phyloP scores from a whole-genome alignment of 768 basidiomycete species.

The Boletus fagicola region DNA sequence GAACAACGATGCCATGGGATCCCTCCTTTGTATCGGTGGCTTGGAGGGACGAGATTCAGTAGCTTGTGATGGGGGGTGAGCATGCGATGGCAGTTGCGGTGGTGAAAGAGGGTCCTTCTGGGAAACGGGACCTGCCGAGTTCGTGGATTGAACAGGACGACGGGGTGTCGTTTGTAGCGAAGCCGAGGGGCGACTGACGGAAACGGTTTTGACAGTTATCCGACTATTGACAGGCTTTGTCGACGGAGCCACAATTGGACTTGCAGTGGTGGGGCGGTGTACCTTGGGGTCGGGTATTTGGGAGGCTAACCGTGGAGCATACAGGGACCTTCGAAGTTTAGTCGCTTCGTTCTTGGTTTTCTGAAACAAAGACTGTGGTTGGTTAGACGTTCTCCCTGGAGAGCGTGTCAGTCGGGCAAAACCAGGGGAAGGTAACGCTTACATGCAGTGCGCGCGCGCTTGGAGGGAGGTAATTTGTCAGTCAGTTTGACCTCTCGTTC shows the following conservation, averaged over 20 bases:
- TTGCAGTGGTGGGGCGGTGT: conserved; percentile 36
- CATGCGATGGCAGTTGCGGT: conserved; percentile 10
- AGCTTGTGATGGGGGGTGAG: conserved; percentile 17
- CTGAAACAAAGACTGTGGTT: conserved; percentile 72
- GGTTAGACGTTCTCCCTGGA: conserved; percentile 39
- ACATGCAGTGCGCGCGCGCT: conserved; percentile 62
- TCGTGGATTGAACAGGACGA: conserved; percentile 37
- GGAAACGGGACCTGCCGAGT: conserved; percentile 7
- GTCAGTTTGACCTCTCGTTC: conserved; percentile 76
- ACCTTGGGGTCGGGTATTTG: conserved; percentile 48
- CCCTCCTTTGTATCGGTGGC: conserved; percentile 49
- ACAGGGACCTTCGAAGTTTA: conserved; percentile 62
- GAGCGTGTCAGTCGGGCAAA: conserved; percentile 13
- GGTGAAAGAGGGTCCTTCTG: conserved; percentile 32
- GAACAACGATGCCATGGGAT: conserved; percentile 61
- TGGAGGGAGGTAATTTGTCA: conserved; percentile 62
- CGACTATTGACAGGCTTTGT: conserved; percentile 34
- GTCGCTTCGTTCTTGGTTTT: conserved; percentile 72
- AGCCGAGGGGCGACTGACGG: conserved; percentile 36
- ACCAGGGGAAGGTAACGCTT: conserved; percentile 25
- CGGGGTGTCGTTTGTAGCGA: conserved; percentile 10
- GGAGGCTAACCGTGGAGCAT: conserved; percentile 50
- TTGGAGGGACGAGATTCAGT: conserved; percentile 36
- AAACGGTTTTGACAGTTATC: conserved; percentile 52
- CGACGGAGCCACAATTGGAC: conserved; percentile 36